Evolutionary conservation across 108 stramenopile species (phyloP).

Genomic region (Cyclostephanos tholiformis): DNA sequence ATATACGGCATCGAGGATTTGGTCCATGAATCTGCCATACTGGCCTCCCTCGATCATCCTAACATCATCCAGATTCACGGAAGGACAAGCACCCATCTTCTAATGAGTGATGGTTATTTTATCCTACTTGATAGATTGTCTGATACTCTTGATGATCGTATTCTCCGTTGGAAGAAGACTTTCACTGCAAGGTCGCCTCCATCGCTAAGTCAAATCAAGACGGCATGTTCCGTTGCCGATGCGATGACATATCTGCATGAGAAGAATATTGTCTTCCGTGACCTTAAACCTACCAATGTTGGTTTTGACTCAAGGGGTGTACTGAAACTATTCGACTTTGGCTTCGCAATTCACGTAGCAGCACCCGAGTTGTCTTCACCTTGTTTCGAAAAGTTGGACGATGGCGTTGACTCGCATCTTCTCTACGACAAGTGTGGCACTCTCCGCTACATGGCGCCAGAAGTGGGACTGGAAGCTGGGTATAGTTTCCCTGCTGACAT

Average conservation of each 20-base stretch:
- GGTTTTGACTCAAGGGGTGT: slow-evolving; percentile 30
- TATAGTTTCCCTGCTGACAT: slow-evolving; percentile 55
- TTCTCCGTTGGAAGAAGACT: slow-evolving; percentile 60
- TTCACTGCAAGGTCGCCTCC: background rate
- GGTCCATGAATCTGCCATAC: slow-evolving; percentile 32
- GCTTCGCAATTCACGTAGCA: no score
- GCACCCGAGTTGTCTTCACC: no score
- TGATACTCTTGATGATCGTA: slow-evolving; percentile 74
- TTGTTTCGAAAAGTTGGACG: no score
- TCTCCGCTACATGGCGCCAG: slow-evolving; percentile 51
- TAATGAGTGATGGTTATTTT: slow-evolving; percentile 73
- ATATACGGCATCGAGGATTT: slow-evolving; percentile 36
- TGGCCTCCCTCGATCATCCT: slow-evolving; percentile 29
- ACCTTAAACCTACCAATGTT: slow-evolving; percentile 69
- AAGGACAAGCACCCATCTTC: background rate
- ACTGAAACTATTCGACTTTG: slow-evolving; percentile 67
- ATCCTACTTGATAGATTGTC: slow-evolving; percentile 72
- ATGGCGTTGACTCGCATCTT: no score
- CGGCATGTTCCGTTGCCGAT: slow-evolving; percentile 40
- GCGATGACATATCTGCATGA: slow-evolving; percentile 68
- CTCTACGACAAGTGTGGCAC: slow-evolving; percentile 53
- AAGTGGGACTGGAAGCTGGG: no score
- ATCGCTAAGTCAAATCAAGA: slow-evolving; percentile 15
- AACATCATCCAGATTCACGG: slow-evolving; percentile 36
- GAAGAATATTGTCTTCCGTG: slow-evolving; percentile 66